A percentile compares a stretch with the other conserved stretches of the same genome.
Conservation (phyloP, 2,329 filamentous ascomycete species). For the Scedosporium aurantiacum region DNA sequence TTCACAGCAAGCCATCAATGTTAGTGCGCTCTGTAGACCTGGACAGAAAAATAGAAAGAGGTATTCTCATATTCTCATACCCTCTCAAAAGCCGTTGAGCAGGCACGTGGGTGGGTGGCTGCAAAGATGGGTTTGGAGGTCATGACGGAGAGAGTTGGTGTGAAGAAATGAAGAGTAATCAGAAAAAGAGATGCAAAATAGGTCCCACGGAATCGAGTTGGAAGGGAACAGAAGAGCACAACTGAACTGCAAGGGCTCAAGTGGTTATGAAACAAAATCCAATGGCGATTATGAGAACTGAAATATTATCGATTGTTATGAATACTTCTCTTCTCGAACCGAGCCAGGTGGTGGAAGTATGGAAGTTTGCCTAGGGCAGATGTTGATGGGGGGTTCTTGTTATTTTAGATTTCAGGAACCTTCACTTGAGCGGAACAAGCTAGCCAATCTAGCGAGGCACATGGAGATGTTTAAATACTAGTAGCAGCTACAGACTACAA, state of each 20-base stretch:
- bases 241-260: background rate
- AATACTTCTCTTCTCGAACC: background rate
- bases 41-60: background rate
- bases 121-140: constrained; percentile 68
- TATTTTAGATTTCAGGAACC: background rate
- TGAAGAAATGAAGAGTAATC: background rate
- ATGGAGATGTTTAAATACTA: constrained; percentile 1
- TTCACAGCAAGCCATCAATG: background rate
- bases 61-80: constrained; percentile 48
- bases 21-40: background rate
- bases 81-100: constrained; percentile 93
- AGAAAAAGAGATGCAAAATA: background rate
- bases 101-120: constrained; percentile 86
- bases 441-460: background rate
- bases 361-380: no score
- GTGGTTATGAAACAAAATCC: background rate
- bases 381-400: no score
- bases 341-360: no score
- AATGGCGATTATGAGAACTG: no score
- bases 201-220: background rate
- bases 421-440: background rate
- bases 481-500: no score
- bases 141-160: constrained; percentile 36
- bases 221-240: background rate
- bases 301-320: background rate